A percentile compares a stretch with the other conserved stretches of the same genome.
phyloP scores from a whole-genome alignment of 163 green algal genomes.

The Chloroidium sp. region DNA sequence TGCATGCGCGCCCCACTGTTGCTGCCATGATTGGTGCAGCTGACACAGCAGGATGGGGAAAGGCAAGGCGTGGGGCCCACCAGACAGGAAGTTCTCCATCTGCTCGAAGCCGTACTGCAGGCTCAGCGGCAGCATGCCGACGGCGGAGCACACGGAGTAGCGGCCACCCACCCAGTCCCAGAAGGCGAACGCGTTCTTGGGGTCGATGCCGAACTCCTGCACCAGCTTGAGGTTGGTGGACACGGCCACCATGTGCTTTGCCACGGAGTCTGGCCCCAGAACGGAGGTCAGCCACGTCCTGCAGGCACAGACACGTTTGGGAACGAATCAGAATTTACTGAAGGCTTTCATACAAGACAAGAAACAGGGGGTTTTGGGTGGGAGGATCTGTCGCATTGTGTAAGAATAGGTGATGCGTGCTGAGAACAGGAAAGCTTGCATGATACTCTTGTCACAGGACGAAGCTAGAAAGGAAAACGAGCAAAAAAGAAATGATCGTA shows the following conservation, averaged over 20 bases:
- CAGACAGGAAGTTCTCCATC: conserved; percentile 65
- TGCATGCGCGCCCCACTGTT: too few relatives aligned
- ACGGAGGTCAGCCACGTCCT: conserved; percentile 71
- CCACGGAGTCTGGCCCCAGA: conserved; percentile 69
- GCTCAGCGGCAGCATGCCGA: conserved; percentile 93
- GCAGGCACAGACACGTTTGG: neutral
- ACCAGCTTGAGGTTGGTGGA: conserved; percentile 97
- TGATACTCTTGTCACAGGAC: too few relatives aligned
- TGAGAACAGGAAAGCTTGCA: too few relatives aligned
- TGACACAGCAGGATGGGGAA: too few relatives aligned
- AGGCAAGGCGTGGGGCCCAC: conserved; percentile 2
- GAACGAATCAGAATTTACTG: neutral
- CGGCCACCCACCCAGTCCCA: conserved; percentile 99
- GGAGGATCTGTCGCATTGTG: too few relatives aligned
- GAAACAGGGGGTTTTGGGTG: too few relatives aligned
- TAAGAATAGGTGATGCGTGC: too few relatives aligned
- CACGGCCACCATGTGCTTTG: conserved; percentile 99
- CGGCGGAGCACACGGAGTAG: conserved; percentile 93
- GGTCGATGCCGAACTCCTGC: conserved; percentile 97
- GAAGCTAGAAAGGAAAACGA: too few relatives aligned
- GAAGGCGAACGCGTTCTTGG: conserved; percentile 97
- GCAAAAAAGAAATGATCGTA: too few relatives aligned
- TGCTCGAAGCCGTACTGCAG: conserved; percentile 96
- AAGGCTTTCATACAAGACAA: neutral
- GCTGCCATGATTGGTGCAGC: too few relatives aligned